A percentile compares a stretch with the other conserved stretches of the same genome.
Conservation (phyloP, 1,139 yeast genomes). For the Diutina rugosa region DNA sequence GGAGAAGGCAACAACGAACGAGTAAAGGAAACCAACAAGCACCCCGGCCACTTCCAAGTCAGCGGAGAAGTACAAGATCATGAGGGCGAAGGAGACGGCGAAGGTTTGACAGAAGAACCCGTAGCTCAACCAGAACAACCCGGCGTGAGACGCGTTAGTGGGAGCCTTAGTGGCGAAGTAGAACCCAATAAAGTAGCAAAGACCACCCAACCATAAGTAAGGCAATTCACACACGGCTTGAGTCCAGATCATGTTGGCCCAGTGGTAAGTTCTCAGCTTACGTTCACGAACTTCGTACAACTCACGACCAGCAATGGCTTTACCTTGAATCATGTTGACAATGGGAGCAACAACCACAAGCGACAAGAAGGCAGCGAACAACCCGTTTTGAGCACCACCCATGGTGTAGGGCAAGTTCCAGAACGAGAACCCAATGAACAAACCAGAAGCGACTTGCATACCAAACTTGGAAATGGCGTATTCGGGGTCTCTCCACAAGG, state of each 20-base stretch:
- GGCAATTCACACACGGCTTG: constrained; percentile 44
- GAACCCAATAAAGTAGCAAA: constrained; percentile 38
- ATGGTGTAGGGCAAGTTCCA: constrained; percentile 9
- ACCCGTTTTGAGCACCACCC: constrained; percentile 38
- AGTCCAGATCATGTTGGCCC: constrained; percentile 41
- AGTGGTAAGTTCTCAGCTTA: constrained; percentile 52
- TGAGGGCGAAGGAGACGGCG: constrained; percentile 40
- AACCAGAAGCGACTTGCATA: constrained; percentile 16
- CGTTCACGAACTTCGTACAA: constrained; percentile 52
- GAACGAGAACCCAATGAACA: constrained; percentile 42
- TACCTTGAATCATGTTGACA: constrained; percentile 22
- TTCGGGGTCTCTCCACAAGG: constrained; percentile 7
- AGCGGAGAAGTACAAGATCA: constrained; percentile 44
- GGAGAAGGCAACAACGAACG: constrained; percentile 44
- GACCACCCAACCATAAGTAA: constrained; percentile 37
- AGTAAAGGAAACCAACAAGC: constrained; percentile 35
- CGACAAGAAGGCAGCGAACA: constrained; percentile 39
- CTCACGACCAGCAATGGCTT: constrained; percentile 40
- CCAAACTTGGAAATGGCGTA: constrained; percentile 6
- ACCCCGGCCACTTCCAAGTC: constrained; percentile 53
- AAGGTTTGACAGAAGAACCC: constrained; percentile 43
- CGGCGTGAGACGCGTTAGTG: constrained; percentile 1
- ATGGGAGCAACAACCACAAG: constrained; percentile 38
- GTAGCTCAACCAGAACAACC: constrained; percentile 22
- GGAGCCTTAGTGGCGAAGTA: constrained; percentile 37